phyloP scores from a whole-genome alignment of 257 asterid genomes.

The Solanum ossicruentum region DNA sequence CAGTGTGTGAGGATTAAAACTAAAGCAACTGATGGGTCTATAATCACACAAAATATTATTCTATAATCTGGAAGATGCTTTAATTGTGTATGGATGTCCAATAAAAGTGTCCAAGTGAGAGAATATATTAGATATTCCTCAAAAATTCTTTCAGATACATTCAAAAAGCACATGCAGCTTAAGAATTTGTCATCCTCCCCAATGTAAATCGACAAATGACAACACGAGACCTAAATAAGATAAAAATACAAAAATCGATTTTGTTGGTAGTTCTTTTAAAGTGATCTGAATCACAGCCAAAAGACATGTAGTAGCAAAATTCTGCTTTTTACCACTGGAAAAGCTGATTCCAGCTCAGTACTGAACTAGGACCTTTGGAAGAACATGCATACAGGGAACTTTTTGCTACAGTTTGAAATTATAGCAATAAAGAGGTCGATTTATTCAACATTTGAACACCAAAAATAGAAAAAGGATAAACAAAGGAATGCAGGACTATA shows the following conservation, averaged over 20 bases:
- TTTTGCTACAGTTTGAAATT: neutral
- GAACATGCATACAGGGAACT: neutral
- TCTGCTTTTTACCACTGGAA: neutral
- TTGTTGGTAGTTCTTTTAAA: neutral
- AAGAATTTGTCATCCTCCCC: neutral
- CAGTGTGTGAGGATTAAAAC: neutral
- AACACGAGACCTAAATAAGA: neutral
- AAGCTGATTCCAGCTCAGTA: neutral
- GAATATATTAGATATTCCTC: neutral
- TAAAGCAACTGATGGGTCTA: neutral
- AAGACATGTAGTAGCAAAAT: neutral
- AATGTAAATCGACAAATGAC: neutral
- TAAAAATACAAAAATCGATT: neutral
- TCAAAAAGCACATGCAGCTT: neutral
- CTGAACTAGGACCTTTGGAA: neutral
- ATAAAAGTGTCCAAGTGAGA: neutral
- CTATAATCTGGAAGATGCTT: neutral
- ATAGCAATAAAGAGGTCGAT: neutral
- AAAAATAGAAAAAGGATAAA: neutral
- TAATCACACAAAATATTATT: neutral
- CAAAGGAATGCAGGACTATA: slow-evolving; percentile 7
- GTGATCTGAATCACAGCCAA: neutral
- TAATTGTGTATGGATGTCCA: neutral
- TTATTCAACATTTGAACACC: neutral
- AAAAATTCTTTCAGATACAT: neutral